Conservation (phyloP, 441 rosid species). For the Adansonia gregorii region DNA sequence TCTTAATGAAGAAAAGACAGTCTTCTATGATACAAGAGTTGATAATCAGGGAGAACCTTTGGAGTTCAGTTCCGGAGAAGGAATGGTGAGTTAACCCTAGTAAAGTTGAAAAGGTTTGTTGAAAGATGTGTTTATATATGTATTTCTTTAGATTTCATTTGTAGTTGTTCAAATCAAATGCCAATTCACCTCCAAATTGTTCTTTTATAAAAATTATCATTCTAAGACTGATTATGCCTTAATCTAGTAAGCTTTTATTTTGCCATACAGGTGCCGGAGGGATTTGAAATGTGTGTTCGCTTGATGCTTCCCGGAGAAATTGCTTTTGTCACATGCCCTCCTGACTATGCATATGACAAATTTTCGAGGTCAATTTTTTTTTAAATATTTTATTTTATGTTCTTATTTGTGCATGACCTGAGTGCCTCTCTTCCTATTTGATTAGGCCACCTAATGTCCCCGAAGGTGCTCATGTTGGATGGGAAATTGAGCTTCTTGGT, state of each 20-base stretch:
- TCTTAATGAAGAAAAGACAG: slow-evolving; percentile 73
- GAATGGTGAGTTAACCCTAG: slow-evolving; percentile 56
- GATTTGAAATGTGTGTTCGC: slow-evolving; percentile 96
- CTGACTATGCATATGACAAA: slow-evolving; percentile 96
- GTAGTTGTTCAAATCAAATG: slow-evolving; percentile 12
- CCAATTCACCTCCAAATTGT: neutral
- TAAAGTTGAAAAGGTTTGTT: slow-evolving; percentile 19
- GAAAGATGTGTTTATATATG: neutral
- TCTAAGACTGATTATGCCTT: slow-evolving; percentile 17
- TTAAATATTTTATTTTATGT: slow-evolving; percentile 16
- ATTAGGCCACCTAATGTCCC: slow-evolving; percentile 83
- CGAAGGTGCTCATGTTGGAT: slow-evolving; percentile 84
- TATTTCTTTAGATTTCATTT: neutral
- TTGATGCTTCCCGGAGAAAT: slow-evolving; percentile 97
- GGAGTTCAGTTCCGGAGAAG: slow-evolving; percentile 98
- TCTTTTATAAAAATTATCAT: neutral
- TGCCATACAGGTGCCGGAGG: slow-evolving; percentile 82
- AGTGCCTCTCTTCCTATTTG: slow-evolving; percentile 32
- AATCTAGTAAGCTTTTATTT: slow-evolving; percentile 18
- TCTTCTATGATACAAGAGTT: slow-evolving; percentile 76
- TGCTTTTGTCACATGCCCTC: slow-evolving; percentile 93
- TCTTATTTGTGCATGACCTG: slow-evolving; percentile 16
- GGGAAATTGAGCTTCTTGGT: slow-evolving; percentile 98
- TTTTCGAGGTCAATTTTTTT: slow-evolving; percentile 63
- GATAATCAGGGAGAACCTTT: slow-evolving; percentile 81